Evolutionary conservation across 2,329 filamentous ascomycete genomes (phyloP).

Genomic region (Neonectria neomacrospora): DNA sequence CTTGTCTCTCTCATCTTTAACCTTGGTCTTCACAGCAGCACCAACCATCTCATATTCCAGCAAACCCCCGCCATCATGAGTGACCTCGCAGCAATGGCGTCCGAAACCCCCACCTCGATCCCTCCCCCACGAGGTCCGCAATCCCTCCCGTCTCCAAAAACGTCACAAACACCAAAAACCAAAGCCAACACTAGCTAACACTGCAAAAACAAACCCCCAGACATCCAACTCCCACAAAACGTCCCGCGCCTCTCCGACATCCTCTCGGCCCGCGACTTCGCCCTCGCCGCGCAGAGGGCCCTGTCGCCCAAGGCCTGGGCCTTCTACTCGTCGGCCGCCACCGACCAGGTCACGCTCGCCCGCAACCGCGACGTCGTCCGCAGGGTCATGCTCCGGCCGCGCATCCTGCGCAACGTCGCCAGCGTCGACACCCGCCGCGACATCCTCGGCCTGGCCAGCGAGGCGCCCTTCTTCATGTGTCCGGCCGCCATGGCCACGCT

Average conservation of each 20-base stretch:
- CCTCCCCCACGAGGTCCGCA: constrained; percentile 37
- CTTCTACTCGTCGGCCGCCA: constrained; percentile 74
- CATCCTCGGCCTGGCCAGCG: constrained; percentile 63
- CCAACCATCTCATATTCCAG: not conserved
- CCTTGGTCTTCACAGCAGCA: not conserved
- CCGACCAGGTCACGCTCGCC: constrained; percentile 66
- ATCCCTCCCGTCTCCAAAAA: not conserved
- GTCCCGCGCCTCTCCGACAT: constrained; percentile 39
- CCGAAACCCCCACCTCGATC: constrained; percentile 41
- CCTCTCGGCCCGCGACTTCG: constrained; percentile 64
- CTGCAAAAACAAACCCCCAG: constrained; percentile 18
- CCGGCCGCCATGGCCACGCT: constrained; percentile 73
- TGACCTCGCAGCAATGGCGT: constrained; percentile 45
- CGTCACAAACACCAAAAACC: too few relatives aligned
- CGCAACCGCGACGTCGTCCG: constrained; percentile 66
- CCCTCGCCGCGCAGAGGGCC: constrained; percentile 63
- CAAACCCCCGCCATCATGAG: constrained; percentile 33
- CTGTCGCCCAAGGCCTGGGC: constrained; percentile 74
- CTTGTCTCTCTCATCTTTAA: not conserved
- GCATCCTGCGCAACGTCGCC: constrained; percentile 67
- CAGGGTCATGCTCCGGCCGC: constrained; percentile 68
- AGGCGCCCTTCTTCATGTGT: constrained; percentile 70
- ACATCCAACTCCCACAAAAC: constrained; percentile 26
- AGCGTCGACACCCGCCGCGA: constrained; percentile 60
- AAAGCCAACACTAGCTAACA: constrained; percentile 6